Evolutionary conservation across 805 yeast species (phyloP).

Genomic region (Wickerhamiella cacticola): DNA sequence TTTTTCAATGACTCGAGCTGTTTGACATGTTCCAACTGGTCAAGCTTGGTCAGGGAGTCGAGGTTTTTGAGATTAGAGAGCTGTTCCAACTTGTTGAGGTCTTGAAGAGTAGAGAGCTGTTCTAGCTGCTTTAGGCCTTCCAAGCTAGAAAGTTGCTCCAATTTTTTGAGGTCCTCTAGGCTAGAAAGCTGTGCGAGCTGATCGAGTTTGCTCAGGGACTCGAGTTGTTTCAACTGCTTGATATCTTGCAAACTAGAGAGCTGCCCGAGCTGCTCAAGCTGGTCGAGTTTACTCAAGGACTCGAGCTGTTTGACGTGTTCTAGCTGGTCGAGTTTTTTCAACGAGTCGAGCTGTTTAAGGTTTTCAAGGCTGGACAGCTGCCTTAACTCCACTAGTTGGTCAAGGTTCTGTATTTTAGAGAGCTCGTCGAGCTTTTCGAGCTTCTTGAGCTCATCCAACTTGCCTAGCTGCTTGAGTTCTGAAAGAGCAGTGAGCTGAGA

Average conservation of each 20-base stretch:
- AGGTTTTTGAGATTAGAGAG: background rate
- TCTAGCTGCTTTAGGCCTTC: background rate
- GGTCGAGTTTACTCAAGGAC: conserved; percentile 18
- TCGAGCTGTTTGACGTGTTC: conserved; percentile 13
- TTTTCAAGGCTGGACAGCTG: background rate
- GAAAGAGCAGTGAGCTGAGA: conserved; percentile 5
- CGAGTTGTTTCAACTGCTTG: background rate
- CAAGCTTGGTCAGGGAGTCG: background rate
- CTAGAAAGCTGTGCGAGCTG: conserved; percentile 2
- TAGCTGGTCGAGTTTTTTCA: conserved; percentile 20
- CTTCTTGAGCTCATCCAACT: conserved; percentile 8
- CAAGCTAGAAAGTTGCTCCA: background rate
- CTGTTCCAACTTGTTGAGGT: background rate
- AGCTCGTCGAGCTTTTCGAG: conserved; percentile 10
- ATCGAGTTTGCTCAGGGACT: conserved; percentile 18
- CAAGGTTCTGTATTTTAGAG: background rate
- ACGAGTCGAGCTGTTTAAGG: conserved; percentile 10
- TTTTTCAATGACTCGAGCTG: background rate
- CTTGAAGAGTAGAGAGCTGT: too few relatives aligned
- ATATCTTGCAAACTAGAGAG: background rate
- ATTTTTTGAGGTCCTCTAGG: conserved; percentile 18
- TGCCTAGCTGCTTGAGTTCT: conserved; percentile 10
- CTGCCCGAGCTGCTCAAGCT: conserved; percentile 4
- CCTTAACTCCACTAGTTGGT: background rate
- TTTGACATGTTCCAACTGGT: background rate